phyloP scores from a whole-genome alignment of 441 rosid genomes.

The Melastoma candidum region DNA sequence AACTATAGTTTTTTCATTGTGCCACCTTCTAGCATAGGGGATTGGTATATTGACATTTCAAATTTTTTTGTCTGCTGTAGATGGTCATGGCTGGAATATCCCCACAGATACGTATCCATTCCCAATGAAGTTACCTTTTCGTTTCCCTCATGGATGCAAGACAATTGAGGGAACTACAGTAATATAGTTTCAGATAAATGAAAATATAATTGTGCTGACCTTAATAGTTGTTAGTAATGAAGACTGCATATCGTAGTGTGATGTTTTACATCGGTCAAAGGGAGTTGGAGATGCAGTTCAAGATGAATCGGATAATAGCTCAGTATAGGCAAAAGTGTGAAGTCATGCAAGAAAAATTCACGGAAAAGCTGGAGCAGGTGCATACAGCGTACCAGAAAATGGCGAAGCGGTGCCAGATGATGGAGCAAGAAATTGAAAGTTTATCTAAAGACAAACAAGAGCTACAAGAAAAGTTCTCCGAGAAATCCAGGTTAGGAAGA shows the following conservation, averaged over 20 bases:
- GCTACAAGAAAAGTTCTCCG: constrained; percentile 87
- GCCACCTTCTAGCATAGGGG: constrained; percentile 13
- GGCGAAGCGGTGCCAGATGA: constrained; percentile 77
- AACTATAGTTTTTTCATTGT: background rate
- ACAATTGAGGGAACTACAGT: background rate
- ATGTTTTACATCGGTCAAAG: constrained; percentile 83
- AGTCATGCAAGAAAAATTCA: constrained; percentile 76
- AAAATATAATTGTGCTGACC: constrained; percentile 15
- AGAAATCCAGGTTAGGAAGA: constrained; percentile 61
- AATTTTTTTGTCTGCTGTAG: constrained; percentile 28
- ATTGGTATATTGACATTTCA: constrained; percentile 6
- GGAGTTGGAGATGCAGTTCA: constrained; percentile 91
- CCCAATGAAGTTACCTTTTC: constrained; percentile 1
- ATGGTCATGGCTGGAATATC: constrained; percentile 91
- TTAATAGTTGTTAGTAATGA: constrained; percentile 63
- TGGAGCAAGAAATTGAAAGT: constrained; percentile 83
- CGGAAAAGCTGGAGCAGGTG: constrained; percentile 84
- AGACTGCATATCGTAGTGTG: constrained; percentile 83
- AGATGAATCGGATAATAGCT: constrained; percentile 69
- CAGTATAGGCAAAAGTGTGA: constrained; percentile 89
- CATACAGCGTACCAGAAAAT: constrained; percentile 84
- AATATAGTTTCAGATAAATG: constrained; percentile 9
- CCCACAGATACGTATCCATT: constrained; percentile 84
- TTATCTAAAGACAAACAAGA: constrained; percentile 85
- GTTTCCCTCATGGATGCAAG: background rate